Evolutionary conservation across 2,329 filamentous ascomycete genomes (phyloP), one percentile per base, ranked within the genome.

Genomic region (Fusarium austroafricanum): DNA sequence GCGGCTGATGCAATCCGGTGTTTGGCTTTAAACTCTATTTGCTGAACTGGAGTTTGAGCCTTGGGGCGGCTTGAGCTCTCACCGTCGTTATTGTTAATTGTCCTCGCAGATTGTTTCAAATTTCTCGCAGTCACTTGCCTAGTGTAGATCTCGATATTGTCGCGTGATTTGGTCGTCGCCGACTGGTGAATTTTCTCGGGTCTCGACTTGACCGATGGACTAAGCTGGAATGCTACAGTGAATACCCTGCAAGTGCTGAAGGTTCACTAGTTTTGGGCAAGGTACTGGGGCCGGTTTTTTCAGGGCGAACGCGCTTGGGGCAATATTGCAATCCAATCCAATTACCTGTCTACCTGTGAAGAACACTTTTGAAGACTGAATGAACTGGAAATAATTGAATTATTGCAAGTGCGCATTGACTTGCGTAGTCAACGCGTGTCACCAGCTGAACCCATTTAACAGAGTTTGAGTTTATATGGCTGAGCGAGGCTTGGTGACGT

Each of bases 11-110:
- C 11, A 14, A 23, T 20, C 46, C 35, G 46, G 37, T 20, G 42
- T 62, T 26, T 58, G 45, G 59, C 28, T 28, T 28, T 20, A 38
- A 64, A 64, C 61, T 64, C 39, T 64, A 42, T 46, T 42, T 4
- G 3, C n/a, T 9, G 29, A 52, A 37, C 51, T 50, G 8, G 17
- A 42, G 51, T 20, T 26, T 50, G 42, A 31, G 50, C 26, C 43
- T 15, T 43, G 29, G 14, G 29, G 29, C 29, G 26, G 26, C 12
- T 31, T 14, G 5, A 6, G 23, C 6, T 6, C 5, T 4, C 6
- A 10, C 9, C 17, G 33, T 37, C 10, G 14, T 5, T 29, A n/a
- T 26, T 26, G 26, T 10, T 17, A 14, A 26, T 11, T 31, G 12
- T 57, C 28, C 9, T 14, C 28, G 43, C 49, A 38, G 50, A n/a